Evolutionary conservation across 108 stramenopile species (phyloP).

Genomic region (Mayamaea pseudoterrestris): DNA sequence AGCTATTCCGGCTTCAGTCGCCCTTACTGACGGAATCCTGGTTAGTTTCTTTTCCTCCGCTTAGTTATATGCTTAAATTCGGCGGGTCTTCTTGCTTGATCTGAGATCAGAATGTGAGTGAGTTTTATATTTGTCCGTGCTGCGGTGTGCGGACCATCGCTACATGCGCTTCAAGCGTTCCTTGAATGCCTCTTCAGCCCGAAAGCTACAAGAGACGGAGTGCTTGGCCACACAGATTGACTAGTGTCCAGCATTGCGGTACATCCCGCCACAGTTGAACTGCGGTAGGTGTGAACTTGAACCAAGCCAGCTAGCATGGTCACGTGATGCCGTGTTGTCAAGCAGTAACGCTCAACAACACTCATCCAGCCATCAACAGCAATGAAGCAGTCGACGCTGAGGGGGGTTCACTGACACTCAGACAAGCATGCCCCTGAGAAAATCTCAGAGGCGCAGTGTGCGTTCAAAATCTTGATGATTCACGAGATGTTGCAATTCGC

Average conservation of each 20-base stretch:
- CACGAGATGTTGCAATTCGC: constrained; percentile 93
- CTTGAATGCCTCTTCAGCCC: background rate
- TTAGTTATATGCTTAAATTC: constrained; percentile 98
- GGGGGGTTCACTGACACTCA: constrained; percentile 81
- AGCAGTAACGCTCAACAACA: no score
- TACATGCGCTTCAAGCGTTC: background rate
- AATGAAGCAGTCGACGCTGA: constrained; percentile 25
- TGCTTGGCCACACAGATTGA: background rate
- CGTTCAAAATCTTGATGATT: constrained; percentile 95
- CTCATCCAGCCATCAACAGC: no score
- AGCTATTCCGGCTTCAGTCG: constrained; percentile 92
- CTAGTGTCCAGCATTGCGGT: background rate
- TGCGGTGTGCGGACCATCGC: background rate
- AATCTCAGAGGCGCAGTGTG: constrained; percentile 83
- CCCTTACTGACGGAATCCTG: constrained; percentile 92
- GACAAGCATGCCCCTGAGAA: constrained; percentile 79
- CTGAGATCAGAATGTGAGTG: constrained; percentile 39
- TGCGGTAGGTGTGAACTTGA: background rate
- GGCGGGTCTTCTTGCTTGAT: constrained; percentile 86
- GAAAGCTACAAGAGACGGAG: constrained; percentile 13
- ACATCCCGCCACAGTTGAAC: no score
- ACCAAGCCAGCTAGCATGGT: background rate
- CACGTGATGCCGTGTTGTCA: no score
- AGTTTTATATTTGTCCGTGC: background rate
- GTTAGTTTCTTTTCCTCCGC: constrained; percentile 96